phyloP scores from a whole-genome alignment of 1,284 basidiomycete genomes.

The Rhodotorula sp. region DNA sequence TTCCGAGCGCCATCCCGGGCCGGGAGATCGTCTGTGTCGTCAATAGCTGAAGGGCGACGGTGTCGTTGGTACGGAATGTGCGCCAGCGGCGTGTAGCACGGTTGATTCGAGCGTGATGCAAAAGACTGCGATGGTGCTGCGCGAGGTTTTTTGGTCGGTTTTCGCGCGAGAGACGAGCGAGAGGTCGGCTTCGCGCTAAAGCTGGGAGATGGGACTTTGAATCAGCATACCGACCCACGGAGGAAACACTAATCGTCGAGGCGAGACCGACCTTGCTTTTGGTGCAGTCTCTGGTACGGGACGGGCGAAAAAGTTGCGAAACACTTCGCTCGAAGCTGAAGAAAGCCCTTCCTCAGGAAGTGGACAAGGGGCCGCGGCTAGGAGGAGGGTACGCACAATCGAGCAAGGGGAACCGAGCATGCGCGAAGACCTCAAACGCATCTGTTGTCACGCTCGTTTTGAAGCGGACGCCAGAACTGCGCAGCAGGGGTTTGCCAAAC shows the following conservation, averaged over 20 bases:
- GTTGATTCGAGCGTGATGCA: neutral
- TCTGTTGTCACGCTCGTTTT: constrained; percentile 84
- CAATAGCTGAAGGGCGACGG: neutral
- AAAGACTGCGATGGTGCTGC: neutral
- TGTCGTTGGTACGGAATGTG: neutral
- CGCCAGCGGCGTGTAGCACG: too few relatives aligned
- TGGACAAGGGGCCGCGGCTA: neutral
- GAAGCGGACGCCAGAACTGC: constrained; percentile 73
- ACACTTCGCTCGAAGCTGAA: constrained; percentile 78
- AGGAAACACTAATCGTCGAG: too few relatives aligned
- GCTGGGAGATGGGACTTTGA: too few relatives aligned
- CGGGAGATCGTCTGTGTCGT: neutral
- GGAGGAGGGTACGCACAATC: constrained; percentile 55
- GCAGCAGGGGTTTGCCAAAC: neutral
- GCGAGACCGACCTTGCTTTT: too few relatives aligned
- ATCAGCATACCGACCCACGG: too few relatives aligned
- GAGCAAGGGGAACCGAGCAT: constrained; percentile 81
- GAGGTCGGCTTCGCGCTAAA: neutral
- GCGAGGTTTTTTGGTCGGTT: neutral
- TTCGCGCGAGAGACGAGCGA: neutral
- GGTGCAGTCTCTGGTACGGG: too few relatives aligned
- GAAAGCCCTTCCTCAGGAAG: constrained; percentile 21
- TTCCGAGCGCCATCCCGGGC: neutral
- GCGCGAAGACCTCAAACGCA: constrained; percentile 85
- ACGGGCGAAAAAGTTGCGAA: constrained; percentile 45